Base-by-base conservation (phyloP, 2,329 filamentous ascomycete genomes). In the Madurella fahalii region DNA sequence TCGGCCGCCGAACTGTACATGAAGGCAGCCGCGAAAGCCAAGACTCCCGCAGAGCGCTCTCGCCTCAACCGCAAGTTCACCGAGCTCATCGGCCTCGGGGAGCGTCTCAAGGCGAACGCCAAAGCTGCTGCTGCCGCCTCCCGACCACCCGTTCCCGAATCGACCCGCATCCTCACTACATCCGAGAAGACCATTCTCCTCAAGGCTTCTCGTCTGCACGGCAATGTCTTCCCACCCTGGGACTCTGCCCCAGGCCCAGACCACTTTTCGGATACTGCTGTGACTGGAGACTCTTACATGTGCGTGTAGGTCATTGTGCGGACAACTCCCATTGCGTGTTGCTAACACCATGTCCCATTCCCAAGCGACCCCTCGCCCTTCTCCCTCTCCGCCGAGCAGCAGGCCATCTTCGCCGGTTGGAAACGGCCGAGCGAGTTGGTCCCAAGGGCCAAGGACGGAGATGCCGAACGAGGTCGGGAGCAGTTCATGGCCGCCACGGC, bases 141-240 rank as follows among this genome's bases (percentile, higher is more conserved):
- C 40, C 56, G 57, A 2, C 59, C 59, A 2, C 53, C 58, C 9
- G 54, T 59, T 15, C 61, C 62, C n/a, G 58, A 63, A 50, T 63
- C 62, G 20, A 78, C 74, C 9, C 80, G 88, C 50, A 76, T 80
- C 53, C 75, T 88, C 13, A 80, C 89, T 2, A 87, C 80, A 4
- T 77, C 78, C 15, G 91, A 96, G 69, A 80, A 91, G 65, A 85
- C 88, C 31, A 84, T 96, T 48, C 71, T 97, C 9, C 75, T 89
- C 1, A 84, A 86, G 65, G 84, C 86, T 3, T 94, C 92, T 4
- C 86, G 84, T 52, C 77, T 99, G 17, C 90, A 96, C 67, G 90
- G 87, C 0, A 87, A 85, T 64, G 78, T 87, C 17, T 97, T 96
- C 62, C 90, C 88, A 11, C 90, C 89, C 0, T 99, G 94, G 94